Percentiles rank a stretch among this genome's conserved stretches.
Conservation (phyloP, 495 filamentous ascomycete species). For the Cercophora scortea region DNA sequence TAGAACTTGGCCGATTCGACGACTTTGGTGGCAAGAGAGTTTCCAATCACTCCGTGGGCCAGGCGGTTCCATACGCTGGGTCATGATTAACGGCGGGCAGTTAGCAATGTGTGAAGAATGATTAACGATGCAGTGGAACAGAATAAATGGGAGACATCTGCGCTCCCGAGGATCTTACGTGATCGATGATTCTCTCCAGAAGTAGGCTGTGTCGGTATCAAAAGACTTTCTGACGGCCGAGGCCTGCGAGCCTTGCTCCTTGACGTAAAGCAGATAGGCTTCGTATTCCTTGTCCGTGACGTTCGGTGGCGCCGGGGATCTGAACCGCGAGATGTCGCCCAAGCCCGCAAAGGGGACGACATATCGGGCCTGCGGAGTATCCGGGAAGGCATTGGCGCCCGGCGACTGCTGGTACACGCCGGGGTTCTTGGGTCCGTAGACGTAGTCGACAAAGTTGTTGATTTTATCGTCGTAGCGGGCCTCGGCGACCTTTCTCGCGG, state of each 20-base stretch:
- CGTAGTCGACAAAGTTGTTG: conserved; percentile 27
- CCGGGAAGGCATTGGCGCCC: conserved; percentile 19
- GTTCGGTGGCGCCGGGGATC: conserved; percentile 16
- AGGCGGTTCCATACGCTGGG: conserved; percentile 26
- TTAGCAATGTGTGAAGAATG: neutral
- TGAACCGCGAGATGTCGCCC: conserved; percentile 19
- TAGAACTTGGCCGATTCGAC: conserved; percentile 25
- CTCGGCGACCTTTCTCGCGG: conserved; percentile 17
- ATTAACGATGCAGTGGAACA: too few species aligned
- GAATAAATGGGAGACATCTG: too few species aligned
- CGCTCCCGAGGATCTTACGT: conserved; percentile 11
- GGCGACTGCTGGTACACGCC: conserved; percentile 24
- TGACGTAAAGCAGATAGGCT: conserved; percentile 13
- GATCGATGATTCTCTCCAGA: conserved; percentile 26
- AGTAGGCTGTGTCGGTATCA: conserved; percentile 26
- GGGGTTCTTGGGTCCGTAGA: conserved; percentile 12
- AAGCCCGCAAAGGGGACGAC: conserved; percentile 19
- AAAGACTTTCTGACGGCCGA: conserved; percentile 14
- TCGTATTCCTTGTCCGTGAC: conserved; percentile 14
- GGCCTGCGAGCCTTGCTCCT: conserved; percentile 17
- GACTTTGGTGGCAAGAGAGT: conserved; percentile 16
- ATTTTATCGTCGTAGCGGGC: conserved; percentile 24
- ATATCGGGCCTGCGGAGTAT: conserved; percentile 23
- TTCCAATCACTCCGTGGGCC: conserved; percentile 19
- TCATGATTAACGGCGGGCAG: neutral